Evolutionary conservation across 352 stramenopile species (phyloP), one percentile per base, ranked within the genome.

Genomic region (Globisporangium emineosum): DNA sequence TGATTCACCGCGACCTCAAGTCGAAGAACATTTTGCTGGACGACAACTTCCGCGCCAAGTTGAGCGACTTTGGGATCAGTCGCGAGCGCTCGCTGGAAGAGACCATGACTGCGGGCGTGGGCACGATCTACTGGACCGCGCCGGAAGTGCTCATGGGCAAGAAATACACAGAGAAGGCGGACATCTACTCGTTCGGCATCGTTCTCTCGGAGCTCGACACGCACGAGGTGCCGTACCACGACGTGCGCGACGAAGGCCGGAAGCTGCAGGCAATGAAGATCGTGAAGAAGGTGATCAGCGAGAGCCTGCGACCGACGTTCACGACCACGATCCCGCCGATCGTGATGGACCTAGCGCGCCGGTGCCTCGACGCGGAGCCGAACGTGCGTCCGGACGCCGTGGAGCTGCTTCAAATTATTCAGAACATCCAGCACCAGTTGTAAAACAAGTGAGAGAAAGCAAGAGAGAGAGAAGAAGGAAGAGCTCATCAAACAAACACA

Each of bases 161-260:
- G 57, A 91, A 92, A 69, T 93, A 94, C 73, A 91, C 80, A 27
- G 82, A 91, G 64, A 91, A 91, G 64, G 83, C 83, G 25, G 86
- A 94, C 57, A 91, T 94, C 42, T 94, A 87, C 65, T 93, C 86
- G 35, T 93, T 93, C 40, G 85, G 85, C 25, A 88, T 94, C 56
- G 83, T 92, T 37, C 72, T 94, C 70, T 88, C 81, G 32, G 86
- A 95, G 65, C 64, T 95, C 10, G 86, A 95, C 50, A 91, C 81
- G 29, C 79, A 90, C 57, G 65, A 79, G 19, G 80, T 93, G 58
- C 86, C 86, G 66, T 95, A 91, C 71, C 88, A 82, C 57, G 83
- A 95, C 79, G 78, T 90, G 63, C 76, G 77, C 21, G 84, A 92
- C 69, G 78, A 81, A 17, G 68, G 77, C 3, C 88, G 89, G 65